These are phyloP conservation scores for Backusella psychrophila DNA, from an alignment of 192 early-diverging fungal genomes.

Conservation along the genomic window DNA sequence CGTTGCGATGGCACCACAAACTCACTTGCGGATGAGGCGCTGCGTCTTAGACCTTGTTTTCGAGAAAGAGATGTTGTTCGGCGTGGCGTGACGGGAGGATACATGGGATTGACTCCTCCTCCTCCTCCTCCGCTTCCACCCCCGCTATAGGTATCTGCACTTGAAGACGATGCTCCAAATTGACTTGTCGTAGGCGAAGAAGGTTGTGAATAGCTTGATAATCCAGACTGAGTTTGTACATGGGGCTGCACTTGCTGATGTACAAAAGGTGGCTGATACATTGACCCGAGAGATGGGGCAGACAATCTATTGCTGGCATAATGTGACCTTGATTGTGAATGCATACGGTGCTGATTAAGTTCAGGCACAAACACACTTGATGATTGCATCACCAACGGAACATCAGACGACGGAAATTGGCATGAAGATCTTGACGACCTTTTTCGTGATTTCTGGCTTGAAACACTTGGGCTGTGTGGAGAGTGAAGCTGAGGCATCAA, in stretches of 20 bases:
- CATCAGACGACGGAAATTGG: not conserved
- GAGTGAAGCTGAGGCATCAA: constrained; percentile 1
- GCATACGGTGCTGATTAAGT: not conserved
- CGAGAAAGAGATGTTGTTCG: constrained; percentile 1
- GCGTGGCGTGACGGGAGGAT: not conserved
- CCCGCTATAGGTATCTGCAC: not conserved
- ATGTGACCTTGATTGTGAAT: not conserved
- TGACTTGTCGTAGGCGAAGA: constrained; percentile 17
- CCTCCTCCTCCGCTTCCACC: not conserved
- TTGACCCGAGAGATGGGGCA: constrained; percentile 8
- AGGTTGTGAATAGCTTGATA: constrained; percentile 17
- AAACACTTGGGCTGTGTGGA: not conserved
- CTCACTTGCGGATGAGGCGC: not conserved
- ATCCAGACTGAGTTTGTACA: not conserved
- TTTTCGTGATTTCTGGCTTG: not conserved
- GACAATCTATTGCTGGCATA: constrained; percentile 20
- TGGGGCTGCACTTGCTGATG: not conserved
- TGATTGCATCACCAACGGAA: not conserved
- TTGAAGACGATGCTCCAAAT: not conserved
- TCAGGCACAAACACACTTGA: constrained; percentile 7
- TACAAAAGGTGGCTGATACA: not conserved
- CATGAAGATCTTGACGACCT: not conserved
- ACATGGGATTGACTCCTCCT: not conserved
- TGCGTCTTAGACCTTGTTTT: constrained; percentile 1
- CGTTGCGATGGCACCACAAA: constrained; percentile 2